phyloP scores from a whole-genome alignment of 2,329 filamentous ascomycete species.

The Botrytis fabae region DNA sequence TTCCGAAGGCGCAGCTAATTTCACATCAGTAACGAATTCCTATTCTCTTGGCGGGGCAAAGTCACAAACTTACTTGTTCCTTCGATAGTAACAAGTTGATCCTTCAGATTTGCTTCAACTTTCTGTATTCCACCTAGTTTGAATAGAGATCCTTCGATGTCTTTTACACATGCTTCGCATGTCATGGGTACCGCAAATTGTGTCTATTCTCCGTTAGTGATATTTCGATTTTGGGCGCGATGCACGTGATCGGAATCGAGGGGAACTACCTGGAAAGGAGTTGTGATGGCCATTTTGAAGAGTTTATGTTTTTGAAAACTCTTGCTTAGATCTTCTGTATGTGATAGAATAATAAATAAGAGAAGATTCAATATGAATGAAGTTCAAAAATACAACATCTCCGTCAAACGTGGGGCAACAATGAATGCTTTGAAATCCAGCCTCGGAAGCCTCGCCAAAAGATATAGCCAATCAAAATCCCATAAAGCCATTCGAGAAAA shows the following conservation, averaged over 20 bases:
- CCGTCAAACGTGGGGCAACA: constrained; percentile 23
- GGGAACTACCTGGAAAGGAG: constrained; percentile 40
- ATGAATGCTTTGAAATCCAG: constrained; percentile 37
- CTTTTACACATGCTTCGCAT: constrained; percentile 85
- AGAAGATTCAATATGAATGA: background rate
- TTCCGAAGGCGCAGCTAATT: constrained; percentile 74
- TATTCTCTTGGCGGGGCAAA: constrained; percentile 38
- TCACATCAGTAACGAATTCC: constrained; percentile 24
- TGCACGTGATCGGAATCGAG: constrained; percentile 32
- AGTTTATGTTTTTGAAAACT: background rate
- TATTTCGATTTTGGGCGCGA: background rate
- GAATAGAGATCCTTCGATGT: constrained; percentile 76
- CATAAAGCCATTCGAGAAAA: constrained; percentile 11
- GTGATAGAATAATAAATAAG: background rate
- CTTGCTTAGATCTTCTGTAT: background rate
- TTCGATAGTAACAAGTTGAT: constrained; percentile 81
- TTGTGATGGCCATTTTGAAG: constrained; percentile 39
- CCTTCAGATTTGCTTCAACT: constrained; percentile 76
- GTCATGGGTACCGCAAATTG: constrained; percentile 93
- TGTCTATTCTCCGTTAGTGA: constrained; percentile 56
- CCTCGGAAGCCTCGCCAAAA: constrained; percentile 17
- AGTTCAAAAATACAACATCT: background rate
- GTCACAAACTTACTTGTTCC: constrained; percentile 67
- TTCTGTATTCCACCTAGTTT: constrained; percentile 78
- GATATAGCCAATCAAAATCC: constrained; percentile 13